phyloP scores from a whole-genome alignment of 305 asterid species.

The Fraxinus ornus region DNA sequence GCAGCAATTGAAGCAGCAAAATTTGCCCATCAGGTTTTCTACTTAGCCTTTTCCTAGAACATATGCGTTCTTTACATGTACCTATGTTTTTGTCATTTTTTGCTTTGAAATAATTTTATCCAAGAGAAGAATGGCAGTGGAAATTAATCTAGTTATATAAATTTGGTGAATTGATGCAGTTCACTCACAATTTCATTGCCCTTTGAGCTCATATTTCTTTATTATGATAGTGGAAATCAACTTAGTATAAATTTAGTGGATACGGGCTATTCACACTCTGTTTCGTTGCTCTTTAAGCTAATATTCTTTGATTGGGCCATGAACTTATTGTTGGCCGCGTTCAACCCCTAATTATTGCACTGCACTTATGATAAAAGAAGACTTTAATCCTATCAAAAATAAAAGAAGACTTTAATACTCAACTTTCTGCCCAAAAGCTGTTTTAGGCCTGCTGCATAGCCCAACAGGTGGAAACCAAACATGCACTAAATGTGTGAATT shows the following conservation, averaged over 20 bases:
- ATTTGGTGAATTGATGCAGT: not conserved
- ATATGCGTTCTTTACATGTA: not conserved
- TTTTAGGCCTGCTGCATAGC: not conserved
- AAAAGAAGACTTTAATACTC: not conserved
- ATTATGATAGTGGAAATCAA: not conserved
- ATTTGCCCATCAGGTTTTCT: slow-evolving; percentile 90
- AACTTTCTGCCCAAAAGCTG: not conserved
- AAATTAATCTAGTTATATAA: not conserved
- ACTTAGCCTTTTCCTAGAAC: slow-evolving; percentile 20
- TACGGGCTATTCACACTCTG: not conserved
- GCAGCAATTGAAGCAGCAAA: slow-evolving; percentile 99
- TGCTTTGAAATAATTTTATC: not conserved
- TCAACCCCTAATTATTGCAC: not conserved
- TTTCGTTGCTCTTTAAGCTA: not conserved
- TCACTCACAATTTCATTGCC: not conserved
- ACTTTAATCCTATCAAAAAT: not conserved
- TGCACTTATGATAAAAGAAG: not conserved
- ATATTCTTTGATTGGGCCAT: not conserved
- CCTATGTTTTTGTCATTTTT: not conserved
- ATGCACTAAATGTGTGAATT: not conserved
- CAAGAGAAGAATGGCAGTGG: not conserved
- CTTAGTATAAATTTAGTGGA: slow-evolving; percentile 2
- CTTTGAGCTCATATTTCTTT: not conserved
- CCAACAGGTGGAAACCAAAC: not conserved
- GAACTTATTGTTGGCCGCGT: not conserved